Conservation (phyloP, 257 asterid genomes). For the Solanum tarapatanum region DNA sequence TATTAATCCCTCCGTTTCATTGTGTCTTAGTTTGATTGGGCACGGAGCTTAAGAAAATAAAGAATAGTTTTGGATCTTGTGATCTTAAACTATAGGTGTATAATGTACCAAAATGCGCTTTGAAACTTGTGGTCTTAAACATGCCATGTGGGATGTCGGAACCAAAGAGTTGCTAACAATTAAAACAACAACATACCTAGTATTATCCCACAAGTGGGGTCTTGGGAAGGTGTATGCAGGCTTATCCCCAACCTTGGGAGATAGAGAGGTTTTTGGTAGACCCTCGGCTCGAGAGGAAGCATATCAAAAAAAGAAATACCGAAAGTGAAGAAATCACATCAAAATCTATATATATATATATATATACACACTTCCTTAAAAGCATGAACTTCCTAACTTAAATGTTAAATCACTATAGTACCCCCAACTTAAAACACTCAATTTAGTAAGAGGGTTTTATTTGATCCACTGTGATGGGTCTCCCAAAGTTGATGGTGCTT, state of each 20-base stretch:
- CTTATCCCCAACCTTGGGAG: background rate
- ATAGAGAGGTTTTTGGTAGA: background rate
- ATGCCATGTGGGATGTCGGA: background rate
- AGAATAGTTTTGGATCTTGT: background rate
- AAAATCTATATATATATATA: no score
- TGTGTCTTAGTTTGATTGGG: background rate
- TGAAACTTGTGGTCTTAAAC: background rate
- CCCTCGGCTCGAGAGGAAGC: background rate
- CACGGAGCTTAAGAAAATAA: background rate
- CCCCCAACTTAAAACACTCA: background rate
- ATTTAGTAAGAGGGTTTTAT: background rate
- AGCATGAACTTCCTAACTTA: background rate
- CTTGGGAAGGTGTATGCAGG: background rate
- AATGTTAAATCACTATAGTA: background rate
- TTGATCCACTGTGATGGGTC: background rate
- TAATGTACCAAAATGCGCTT: background rate
- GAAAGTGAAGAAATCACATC: background rate
- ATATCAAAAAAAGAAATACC: background rate
- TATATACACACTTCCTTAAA: background rate
- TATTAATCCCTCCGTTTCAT: background rate
- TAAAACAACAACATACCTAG: background rate
- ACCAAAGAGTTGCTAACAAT: background rate
- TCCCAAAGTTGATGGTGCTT: background rate
- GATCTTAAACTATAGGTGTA: background rate
- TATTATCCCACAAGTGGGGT: background rate